phyloP scores from a whole-genome alignment of 495 filamentous ascomycete genomes.

The Clavariopsis aquatica region DNA sequence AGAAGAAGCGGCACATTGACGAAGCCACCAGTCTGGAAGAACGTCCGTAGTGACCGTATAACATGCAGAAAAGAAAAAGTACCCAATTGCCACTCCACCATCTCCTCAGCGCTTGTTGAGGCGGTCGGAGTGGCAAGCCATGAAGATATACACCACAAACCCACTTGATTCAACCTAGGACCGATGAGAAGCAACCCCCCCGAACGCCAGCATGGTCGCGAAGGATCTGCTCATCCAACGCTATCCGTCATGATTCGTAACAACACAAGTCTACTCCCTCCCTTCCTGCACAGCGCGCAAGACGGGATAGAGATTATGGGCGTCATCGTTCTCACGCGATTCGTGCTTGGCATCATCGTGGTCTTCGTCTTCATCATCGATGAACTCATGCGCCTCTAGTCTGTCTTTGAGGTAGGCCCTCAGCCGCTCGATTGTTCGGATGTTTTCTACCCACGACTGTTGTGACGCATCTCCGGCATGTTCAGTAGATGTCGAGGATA shows the following conservation, averaged over 20 bases:
- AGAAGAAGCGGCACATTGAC: neutral
- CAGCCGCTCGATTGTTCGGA: slow-evolving; percentile 75
- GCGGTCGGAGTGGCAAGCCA: neutral
- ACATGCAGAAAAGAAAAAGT: neutral
- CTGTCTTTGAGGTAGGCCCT: slow-evolving; percentile 66
- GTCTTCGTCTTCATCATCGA: slow-evolving; percentile 34
- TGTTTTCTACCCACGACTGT: slow-evolving; percentile 80
- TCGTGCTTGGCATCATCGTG: slow-evolving; percentile 7
- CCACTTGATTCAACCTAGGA: neutral
- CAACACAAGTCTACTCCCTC: slow-evolving; percentile 18
- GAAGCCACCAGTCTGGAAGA: neutral
- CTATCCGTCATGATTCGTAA: slow-evolving; percentile 5
- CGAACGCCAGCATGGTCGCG: slow-evolving; percentile 8
- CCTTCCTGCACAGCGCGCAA: slow-evolving; percentile 38
- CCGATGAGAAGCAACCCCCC: slow-evolving; percentile 1
- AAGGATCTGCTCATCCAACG: neutral
- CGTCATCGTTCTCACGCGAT: slow-evolving; percentile 34
- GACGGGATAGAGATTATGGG: slow-evolving; percentile 40
- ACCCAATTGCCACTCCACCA: neutral
- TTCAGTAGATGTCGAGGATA: slow-evolving; percentile 34
- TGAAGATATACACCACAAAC: slow-evolving; percentile 2
- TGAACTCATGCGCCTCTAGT: slow-evolving; percentile 65
- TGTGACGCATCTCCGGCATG: slow-evolving; percentile 47
- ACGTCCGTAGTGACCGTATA: neutral
- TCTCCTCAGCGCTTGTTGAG: slow-evolving; percentile 1